A percentile compares a stretch with the other conserved stretches of the same genome.
phyloP scores from a whole-genome alignment of 2,329 filamentous ascomycete species.

The Cladosporium velox region DNA sequence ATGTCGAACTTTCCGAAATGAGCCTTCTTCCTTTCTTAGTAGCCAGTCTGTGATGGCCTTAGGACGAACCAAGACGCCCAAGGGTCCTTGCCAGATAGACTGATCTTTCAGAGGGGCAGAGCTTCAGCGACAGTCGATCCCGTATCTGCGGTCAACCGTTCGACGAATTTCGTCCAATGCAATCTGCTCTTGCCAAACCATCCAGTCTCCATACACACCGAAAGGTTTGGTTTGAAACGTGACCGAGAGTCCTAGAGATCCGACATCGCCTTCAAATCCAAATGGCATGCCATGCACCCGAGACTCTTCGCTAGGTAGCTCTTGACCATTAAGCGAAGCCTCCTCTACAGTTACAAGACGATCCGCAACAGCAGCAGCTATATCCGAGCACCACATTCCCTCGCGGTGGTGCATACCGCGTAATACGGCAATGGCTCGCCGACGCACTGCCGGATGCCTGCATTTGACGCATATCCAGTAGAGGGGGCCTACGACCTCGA shows the following conservation, averaged over 20 bases:
- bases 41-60: neutral
- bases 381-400: slow-evolving; percentile 21
- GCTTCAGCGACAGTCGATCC: neutral
- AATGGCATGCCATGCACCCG: neutral
- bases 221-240: neutral
- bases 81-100: neutral
- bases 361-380: slow-evolving; percentile 14
- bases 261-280: neutral
- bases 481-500: slow-evolving; percentile 19
- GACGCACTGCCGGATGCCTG: slow-evolving; percentile 15
- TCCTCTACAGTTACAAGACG: slow-evolving; percentile 18
- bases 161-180: neutral
- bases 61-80: neutral
- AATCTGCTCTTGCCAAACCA: neutral
- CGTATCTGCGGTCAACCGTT: neutral
- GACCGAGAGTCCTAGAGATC: neutral
- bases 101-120: neutral
- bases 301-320: slow-evolving; percentile 2
- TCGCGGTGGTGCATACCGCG: slow-evolving; percentile 10
- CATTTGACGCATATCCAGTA: slow-evolving; percentile 21
- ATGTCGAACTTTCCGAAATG: neutral
- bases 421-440: slow-evolving; percentile 20
- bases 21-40: neutral
- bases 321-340: neutral
- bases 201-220: slow-evolving; percentile 15